A percentile compares a stretch with the other conserved stretches of the same genome.
Evolutionary conservation across 2,329 filamentous ascomycete genomes (phyloP).

Genomic region (Xylaria sp.): DNA sequence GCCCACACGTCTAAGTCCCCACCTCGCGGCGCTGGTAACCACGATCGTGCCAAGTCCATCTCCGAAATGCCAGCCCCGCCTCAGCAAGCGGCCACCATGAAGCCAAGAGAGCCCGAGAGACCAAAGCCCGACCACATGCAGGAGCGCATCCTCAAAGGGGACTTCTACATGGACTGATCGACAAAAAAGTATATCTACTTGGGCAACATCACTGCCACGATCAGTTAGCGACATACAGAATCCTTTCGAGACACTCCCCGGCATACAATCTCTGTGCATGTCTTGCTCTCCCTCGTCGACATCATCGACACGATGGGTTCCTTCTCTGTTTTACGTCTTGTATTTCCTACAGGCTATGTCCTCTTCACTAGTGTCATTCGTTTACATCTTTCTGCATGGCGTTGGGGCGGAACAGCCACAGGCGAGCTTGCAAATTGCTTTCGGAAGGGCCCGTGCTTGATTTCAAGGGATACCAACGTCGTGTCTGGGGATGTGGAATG

Average conservation of each 20-base stretch:
- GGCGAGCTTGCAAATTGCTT: constrained; percentile 19
- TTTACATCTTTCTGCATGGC: constrained; percentile 25
- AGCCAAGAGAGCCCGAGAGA: constrained; percentile 50
- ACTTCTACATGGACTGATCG: constrained; percentile 92
- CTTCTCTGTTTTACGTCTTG: constrained; percentile 15
- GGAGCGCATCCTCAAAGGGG: constrained; percentile 94
- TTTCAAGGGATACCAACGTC: constrained; percentile 7
- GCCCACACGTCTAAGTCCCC: constrained; percentile 47
- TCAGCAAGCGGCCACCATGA: constrained; percentile 50
- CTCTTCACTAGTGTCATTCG: constrained; percentile 29
- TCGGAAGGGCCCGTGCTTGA: constrained; percentile 6
- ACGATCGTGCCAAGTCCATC: constrained; percentile 72
- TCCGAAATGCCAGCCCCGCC: constrained; percentile 64
- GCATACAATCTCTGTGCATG: neutral
- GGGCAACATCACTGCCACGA: neutral
- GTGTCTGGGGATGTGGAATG: constrained; percentile 26
- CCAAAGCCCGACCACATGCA: constrained; percentile 91
- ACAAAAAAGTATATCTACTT: neutral
- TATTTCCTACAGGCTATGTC: constrained; percentile 23
- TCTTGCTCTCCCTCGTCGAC: constrained; percentile 2
- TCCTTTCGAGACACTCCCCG: neutral
- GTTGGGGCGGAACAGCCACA: constrained; percentile 19
- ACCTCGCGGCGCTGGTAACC: constrained; percentile 46
- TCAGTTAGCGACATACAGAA: neutral
- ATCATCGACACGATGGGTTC: constrained; percentile 1